Evolutionary conservation across 257 asterid genomes (phyloP).

Genomic region (Solanum neorickii): DNA sequence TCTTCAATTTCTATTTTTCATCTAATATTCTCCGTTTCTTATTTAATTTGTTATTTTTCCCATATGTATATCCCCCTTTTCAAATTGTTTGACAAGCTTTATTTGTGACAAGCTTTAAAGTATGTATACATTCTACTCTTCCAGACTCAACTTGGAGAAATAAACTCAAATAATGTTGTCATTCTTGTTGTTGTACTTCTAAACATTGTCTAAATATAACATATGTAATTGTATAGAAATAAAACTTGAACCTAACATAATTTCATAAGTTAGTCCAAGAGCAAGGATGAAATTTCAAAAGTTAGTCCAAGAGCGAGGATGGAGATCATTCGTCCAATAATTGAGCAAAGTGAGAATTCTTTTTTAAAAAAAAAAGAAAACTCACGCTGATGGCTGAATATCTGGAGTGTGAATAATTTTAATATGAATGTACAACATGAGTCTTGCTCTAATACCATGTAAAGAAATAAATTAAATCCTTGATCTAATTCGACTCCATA

Average conservation of each 20-base stretch:
- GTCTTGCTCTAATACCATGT: not conserved
- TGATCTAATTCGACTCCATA: not conserved
- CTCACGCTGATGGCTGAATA: not conserved
- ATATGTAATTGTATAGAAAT: not conserved
- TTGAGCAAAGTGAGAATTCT: not conserved
- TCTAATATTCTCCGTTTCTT: not conserved
- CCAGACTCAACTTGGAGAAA: rapidly evolving
- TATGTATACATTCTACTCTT: not conserved
- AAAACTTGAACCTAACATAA: not conserved
- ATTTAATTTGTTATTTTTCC: not conserved
- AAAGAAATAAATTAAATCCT: not conserved
- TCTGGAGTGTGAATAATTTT: not conserved
- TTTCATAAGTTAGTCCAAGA: too few relatives aligned
- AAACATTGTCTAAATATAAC: not conserved
- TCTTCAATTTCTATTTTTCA: not conserved
- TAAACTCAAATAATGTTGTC: not conserved
- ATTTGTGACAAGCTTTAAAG: not conserved
- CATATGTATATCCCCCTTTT: not conserved
- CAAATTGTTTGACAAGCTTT: not conserved
- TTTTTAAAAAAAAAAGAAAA: too few relatives aligned
- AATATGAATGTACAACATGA: not conserved
- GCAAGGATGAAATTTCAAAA: not conserved
- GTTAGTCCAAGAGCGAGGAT: not conserved
- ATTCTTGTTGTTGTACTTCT: not conserved
- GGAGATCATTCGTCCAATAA: not conserved